These are phyloP conservation scores for Amanita phalloides DNA, from an alignment of 768 basidiomycete species.

Conservation along the genomic window DNA sequence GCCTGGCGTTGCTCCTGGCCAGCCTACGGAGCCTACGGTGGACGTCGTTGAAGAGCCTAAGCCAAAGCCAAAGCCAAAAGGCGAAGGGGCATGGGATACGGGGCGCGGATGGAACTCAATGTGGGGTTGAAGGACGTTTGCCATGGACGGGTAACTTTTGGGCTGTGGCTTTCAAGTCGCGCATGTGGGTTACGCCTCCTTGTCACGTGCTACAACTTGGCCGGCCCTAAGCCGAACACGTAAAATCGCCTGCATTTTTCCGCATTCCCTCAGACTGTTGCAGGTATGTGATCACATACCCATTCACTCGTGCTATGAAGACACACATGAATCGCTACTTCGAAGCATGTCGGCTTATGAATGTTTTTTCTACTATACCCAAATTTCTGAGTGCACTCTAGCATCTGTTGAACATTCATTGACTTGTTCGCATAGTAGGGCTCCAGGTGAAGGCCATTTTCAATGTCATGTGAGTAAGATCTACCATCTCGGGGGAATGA, in stretches of 20 bases:
- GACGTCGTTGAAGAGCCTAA: constrained; percentile 34
- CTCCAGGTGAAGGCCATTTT: not conserved
- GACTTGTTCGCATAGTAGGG: constrained; percentile 7
- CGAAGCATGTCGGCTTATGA: constrained; percentile 65
- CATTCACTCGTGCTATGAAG: constrained; percentile 37
- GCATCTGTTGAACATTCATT: constrained; percentile 8
- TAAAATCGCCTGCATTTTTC: constrained; percentile 5
- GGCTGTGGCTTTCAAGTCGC: constrained; percentile 6
- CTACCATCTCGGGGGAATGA: constrained; percentile 27
- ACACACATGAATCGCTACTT: constrained; percentile 82
- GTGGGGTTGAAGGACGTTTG: constrained; percentile 59
- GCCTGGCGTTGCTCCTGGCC: constrained; percentile 37
- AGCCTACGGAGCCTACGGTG: constrained; percentile 36
- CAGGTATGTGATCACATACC: constrained; percentile 19
- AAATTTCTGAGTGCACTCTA: constrained; percentile 69
- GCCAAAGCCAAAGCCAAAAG: constrained; percentile 69
- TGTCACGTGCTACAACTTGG: constrained; percentile 1
- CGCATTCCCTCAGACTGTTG: constrained; percentile 7
- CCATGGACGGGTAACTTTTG: constrained; percentile 33
- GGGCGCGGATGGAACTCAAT: constrained; percentile 53
- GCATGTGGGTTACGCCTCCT: constrained; percentile 1
- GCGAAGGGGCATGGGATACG: constrained; percentile 48
- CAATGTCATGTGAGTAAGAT: constrained; percentile 17
- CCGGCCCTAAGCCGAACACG: constrained; percentile 26
- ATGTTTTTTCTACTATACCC: constrained; percentile 59